A percentile compares a stretch with the other conserved stretches of the same genome.
Evolutionary conservation across 2,329 filamentous ascomycete species (phyloP).

Genomic region (Colletotrichum echinochloae): DNA sequence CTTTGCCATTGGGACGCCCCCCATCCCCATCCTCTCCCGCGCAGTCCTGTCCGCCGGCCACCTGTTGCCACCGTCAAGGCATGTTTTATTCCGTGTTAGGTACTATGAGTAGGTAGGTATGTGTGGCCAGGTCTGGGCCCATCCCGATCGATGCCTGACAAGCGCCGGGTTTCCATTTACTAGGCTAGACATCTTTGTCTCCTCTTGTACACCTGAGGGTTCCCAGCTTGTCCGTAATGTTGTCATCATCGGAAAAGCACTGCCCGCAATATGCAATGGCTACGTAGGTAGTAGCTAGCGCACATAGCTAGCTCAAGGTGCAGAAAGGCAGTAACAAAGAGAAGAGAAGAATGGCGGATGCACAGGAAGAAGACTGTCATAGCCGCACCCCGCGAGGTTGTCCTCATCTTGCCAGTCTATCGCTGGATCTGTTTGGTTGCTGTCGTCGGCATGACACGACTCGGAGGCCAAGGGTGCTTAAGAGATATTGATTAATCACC

Average conservation of each 20-base stretch:
- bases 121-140: neutral
- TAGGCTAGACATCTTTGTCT: neutral
- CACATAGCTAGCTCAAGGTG: neutral
- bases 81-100: no score
- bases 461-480: no score
- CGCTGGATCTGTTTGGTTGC: neutral
- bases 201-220: neutral
- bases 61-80: neutral
- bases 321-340: neutral
- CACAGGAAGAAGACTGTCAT: neutral
- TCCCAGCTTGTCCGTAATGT: neutral
- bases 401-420: no score
- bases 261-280: neutral
- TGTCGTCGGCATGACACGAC: neutral
- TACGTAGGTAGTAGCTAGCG: neutral
- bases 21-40: neutral
- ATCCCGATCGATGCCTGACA: neutral
- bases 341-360: neutral
- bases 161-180: neutral
- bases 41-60: neutral
- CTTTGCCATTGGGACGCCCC: neutral
- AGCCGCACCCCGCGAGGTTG: neutral
- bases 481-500: neutral
- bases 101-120: no score
- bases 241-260: constrained; percentile 6